Conservation (phyloP, 2,329 filamentous ascomycete genomes). For the Parafenestella ontariensis region DNA sequence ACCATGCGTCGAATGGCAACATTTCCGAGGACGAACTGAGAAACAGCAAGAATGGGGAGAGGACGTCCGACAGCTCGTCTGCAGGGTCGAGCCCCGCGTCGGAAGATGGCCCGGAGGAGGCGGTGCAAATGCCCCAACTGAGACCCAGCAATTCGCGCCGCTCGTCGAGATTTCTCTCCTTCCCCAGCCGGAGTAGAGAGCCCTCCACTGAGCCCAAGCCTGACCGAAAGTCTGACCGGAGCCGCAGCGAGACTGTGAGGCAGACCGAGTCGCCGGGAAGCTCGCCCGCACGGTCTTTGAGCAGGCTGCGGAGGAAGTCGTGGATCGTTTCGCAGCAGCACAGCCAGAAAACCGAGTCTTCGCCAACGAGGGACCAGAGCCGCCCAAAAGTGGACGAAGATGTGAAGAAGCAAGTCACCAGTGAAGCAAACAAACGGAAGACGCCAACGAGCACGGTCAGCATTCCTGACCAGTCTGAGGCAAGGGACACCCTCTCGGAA, state of each 20-base stretch:
- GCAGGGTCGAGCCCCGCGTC: slow-evolving; percentile 55
- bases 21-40: slow-evolving; percentile 45
- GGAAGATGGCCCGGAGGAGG: slow-evolving; percentile 41
- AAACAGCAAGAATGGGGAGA: slow-evolving; percentile 37
- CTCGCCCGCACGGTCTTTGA: slow-evolving; percentile 43
- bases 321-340: slow-evolving; percentile 37
- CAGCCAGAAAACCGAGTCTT: slow-evolving; percentile 4
- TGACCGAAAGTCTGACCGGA: slow-evolving; percentile 35
- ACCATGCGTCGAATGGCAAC: slow-evolving; percentile 39
- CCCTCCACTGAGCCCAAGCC: slow-evolving; percentile 39
- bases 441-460: slow-evolving; percentile 29
- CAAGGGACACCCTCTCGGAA: slow-evolving; percentile 29
- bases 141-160: slow-evolving; percentile 44
- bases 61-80: slow-evolving; percentile 49
- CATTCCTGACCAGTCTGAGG: slow-evolving; percentile 40
- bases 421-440: slow-evolving; percentile 35
- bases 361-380: slow-evolving; percentile 24
- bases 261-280: slow-evolving; percentile 29
- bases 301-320: slow-evolving; percentile 46
- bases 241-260: slow-evolving; percentile 35
- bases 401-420: slow-evolving; percentile 22
- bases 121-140: slow-evolving; percentile 40
- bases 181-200: slow-evolving; percentile 45
- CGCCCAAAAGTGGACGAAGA: slow-evolving; percentile 22
- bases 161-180: slow-evolving; percentile 45